Base-by-base conservation (phyloP, 805 yeast genomes). In the Myxozyma udenii region DNA sequence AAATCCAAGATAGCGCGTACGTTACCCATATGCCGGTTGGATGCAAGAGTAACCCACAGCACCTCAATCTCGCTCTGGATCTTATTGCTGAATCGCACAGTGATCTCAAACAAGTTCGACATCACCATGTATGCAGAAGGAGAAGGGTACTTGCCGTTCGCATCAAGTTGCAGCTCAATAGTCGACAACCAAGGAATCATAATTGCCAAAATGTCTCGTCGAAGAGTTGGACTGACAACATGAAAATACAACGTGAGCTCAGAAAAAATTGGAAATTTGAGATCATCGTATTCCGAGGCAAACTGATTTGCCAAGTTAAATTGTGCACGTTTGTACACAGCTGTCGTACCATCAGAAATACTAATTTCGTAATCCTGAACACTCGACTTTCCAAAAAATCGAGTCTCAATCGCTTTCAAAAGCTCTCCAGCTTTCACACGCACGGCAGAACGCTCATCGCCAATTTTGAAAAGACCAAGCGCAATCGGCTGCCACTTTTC, bases 131-230 rank as follows among this genome's bases (percentile, higher is more conserved):
- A 66, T 1, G 79, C 71, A 1, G 68, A 72, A 3, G 68, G 65
- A 16, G 62, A 57, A 1, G 67, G 68, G 2, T 77, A 66, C 28
- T 74, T 77, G n/a, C 70, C 60, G 39, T 71, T 76, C 22, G 73
- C 73, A 6, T 74, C 74, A 4, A 68, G 61, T 37, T 78, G 77
- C 49, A 91, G 72, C 41, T 84, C 86, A 40, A 90, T 82, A 1
- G 83, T 79, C 63, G 86, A 93, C n/a, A 90, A 80, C 97, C 98
- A 93, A 1, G 98, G 97, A 7, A 87, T 72, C 45, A 93, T 67
- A 22, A 90, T 83, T 0, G 93, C 81, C 50, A 91, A 70, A 11
- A 91, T 76, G 65, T 90, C 96, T 51, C 87, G 79, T 63, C 93
- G 76, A 0, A 85, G 77, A 22, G 77, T 76, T 46, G 74, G 73